phyloP scores from a whole-genome alignment of 768 basidiomycete genomes.

The Podaxis carcinomalis region DNA sequence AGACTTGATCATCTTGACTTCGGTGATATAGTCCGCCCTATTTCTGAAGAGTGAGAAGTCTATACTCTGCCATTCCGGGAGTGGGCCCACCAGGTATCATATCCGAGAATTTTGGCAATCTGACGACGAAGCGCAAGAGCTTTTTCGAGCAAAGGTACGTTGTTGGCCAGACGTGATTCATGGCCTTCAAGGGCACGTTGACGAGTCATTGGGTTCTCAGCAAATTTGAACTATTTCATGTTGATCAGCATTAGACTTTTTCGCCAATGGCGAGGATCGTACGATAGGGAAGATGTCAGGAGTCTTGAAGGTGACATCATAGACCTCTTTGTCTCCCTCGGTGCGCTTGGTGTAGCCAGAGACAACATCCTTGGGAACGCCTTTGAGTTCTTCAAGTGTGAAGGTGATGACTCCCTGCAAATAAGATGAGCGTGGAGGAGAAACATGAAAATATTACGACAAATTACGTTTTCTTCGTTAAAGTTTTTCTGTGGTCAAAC shows the following conservation, averaged over 20 bases:
- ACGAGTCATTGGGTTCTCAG: constrained; percentile 66
- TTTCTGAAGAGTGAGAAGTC: neutral
- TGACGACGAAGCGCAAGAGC: constrained; percentile 67
- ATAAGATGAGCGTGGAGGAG: neutral
- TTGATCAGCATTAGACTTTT: neutral
- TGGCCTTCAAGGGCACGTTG: constrained; percentile 59
- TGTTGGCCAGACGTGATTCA: constrained; percentile 65
- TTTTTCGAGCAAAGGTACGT: constrained; percentile 65
- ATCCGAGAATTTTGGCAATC: constrained; percentile 64
- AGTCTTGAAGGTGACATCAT: constrained; percentile 77
- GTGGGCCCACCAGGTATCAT: constrained; percentile 55
- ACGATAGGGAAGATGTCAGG: constrained; percentile 80
- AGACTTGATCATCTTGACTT: constrained; percentile 82
- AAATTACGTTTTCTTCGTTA: constrained; percentile 76
- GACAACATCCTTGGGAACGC: constrained; percentile 75
- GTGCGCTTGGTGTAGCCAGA: constrained; percentile 70
- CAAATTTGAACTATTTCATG: constrained; percentile 67
- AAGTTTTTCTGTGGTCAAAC: constrained; percentile 67
- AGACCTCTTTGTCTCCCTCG: constrained; percentile 53
- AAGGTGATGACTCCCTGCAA: constrained; percentile 57
- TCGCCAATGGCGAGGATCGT: constrained; percentile 17
- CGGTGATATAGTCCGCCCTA: constrained; percentile 78
- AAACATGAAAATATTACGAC: neutral
- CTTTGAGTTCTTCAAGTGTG: constrained; percentile 69
- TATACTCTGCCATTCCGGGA: neutral